Percentiles rank a stretch among this genome's conserved stretches.
These are phyloP conservation scores for Sordariomycetes sp. DNA, from an alignment of 2,329 filamentous ascomycete species.

Conservation along the genomic window DNA sequence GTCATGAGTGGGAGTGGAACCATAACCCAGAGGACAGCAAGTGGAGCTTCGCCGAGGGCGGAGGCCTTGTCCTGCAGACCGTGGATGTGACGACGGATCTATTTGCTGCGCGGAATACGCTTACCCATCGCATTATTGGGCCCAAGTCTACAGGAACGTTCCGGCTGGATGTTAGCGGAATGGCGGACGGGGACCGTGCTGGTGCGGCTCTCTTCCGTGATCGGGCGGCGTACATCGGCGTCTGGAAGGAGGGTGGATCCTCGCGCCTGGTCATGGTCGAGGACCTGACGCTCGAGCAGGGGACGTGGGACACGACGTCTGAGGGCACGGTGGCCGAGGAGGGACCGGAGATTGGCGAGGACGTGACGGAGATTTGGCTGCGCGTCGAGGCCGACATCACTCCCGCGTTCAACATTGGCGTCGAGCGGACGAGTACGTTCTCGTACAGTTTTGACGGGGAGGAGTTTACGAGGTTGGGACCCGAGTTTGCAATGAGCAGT, in stretches of 20 bases:
- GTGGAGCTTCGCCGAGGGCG: conserved; percentile 23
- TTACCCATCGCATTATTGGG: conserved; percentile 30
- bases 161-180: conserved; percentile 27
- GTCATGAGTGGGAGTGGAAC: conserved; percentile 43
- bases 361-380: conserved; percentile 10
- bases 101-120: conserved; percentile 27
- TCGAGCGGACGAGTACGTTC: conserved; percentile 7
- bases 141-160: conserved; percentile 33
- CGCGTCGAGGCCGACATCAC: conserved; percentile 11
- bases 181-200: conserved; percentile 34
- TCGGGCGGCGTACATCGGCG: conserved; percentile 34
- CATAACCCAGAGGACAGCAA: conserved; percentile 40
- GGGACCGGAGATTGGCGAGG: background rate
- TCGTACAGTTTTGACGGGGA: conserved; percentile 29
- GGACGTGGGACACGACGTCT: conserved; percentile 15
- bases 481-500: conserved; percentile 18
- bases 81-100: conserved; percentile 37
- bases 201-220: conserved; percentile 39
- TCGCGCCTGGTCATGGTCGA: conserved; percentile 16
- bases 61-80: conserved; percentile 25
- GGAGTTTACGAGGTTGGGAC: conserved; percentile 21
- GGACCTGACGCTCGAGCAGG: conserved; percentile 14
- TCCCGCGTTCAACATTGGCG: conserved; percentile 6
- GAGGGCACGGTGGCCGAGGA: conserved; percentile 15
- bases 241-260: conserved; percentile 20